Conservation (phyloP, 2,329 filamentous ascomycete genomes). For the Hyphodiscus sp. region DNA sequence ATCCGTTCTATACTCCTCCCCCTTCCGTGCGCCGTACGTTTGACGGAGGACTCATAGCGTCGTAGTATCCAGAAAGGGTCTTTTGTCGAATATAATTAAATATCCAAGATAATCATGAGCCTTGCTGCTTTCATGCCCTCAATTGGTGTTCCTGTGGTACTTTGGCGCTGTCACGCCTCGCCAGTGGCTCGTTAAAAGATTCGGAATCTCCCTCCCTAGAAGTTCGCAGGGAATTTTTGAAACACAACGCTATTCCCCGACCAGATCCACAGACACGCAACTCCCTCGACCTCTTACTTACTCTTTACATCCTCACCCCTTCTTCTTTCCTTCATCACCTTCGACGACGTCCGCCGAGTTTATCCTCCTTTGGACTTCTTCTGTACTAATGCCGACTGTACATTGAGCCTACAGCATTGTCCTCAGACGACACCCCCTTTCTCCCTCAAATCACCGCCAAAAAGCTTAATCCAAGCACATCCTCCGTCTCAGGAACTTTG, state of each 20-base stretch:
- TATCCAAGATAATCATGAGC: no score
- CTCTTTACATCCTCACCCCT: neutral
- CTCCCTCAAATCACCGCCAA: conserved; percentile 3
- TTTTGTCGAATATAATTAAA: no score
- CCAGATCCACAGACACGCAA: neutral
- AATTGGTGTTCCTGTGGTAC: neutral
- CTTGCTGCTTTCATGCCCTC: no score
- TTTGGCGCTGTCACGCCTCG: neutral
- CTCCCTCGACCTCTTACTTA: neutral
- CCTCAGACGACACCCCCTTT: neutral
- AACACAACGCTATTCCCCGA: neutral
- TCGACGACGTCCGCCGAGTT: neutral
- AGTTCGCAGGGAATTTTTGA: neutral
- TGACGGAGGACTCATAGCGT: neutral
- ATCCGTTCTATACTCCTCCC: neutral
- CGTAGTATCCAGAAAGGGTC: neutral
- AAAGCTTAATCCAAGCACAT: conserved; percentile 22
- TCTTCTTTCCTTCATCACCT: neutral
- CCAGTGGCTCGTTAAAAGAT: neutral
- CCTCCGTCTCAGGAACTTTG: conserved; percentile 9
- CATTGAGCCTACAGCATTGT: conserved; percentile 9
- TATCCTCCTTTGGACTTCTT: neutral
- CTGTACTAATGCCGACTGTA: conserved; percentile 24
- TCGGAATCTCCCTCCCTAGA: neutral
- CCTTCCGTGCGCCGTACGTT: neutral